These are phyloP conservation scores for Dactylonectria estremocensis DNA, from an alignment of 2,329 filamentous ascomycete species.

Conservation along the genomic window DNA sequence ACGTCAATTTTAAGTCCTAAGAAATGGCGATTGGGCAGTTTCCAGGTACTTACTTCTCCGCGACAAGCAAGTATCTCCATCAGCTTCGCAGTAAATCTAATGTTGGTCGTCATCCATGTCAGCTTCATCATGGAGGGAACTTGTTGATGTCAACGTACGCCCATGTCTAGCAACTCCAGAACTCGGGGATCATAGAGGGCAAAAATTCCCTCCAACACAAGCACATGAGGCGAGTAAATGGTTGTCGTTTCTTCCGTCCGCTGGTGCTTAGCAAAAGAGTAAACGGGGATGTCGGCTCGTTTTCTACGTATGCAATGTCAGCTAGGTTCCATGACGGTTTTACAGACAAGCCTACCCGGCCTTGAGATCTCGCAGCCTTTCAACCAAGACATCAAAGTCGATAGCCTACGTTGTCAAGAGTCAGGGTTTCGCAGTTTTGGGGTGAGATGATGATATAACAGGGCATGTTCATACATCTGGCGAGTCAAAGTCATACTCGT, in stretches of 20 bases:
- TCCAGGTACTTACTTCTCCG: slow-evolving; percentile 77
- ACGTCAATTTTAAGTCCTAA: slow-evolving; percentile 14
- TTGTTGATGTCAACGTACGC: slow-evolving; percentile 64
- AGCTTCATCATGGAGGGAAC: slow-evolving; percentile 5
- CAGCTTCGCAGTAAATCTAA: slow-evolving; percentile 95
- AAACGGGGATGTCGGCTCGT: slow-evolving; percentile 91
- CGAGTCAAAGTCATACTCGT: slow-evolving; percentile 97
- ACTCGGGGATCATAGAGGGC: slow-evolving; percentile 92
- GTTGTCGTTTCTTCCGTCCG: slow-evolving; percentile 84
- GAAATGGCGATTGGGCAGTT: background rate
- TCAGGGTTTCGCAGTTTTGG: slow-evolving; percentile 10
- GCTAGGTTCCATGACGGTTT: slow-evolving; percentile 14
- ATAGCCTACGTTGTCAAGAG: slow-evolving; percentile 71
- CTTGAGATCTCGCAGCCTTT: slow-evolving; percentile 87
- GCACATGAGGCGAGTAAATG: slow-evolving; percentile 95
- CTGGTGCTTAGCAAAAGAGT: slow-evolving; percentile 94
- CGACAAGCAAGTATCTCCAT: slow-evolving; percentile 93
- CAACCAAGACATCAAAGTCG: slow-evolving; percentile 91
- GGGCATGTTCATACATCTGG: slow-evolving; percentile 72
- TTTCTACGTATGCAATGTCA: slow-evolving; percentile 67
- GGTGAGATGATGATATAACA: background rate
- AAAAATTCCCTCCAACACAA: slow-evolving; percentile 96
- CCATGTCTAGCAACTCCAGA: slow-evolving; percentile 90
- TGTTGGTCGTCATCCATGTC: slow-evolving; percentile 18
- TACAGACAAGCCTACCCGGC: slow-evolving; percentile 76